Evolutionary conservation across 2,329 filamentous ascomycete species (phyloP).

Genomic region (Stagonosporopsis rhizophila): DNA sequence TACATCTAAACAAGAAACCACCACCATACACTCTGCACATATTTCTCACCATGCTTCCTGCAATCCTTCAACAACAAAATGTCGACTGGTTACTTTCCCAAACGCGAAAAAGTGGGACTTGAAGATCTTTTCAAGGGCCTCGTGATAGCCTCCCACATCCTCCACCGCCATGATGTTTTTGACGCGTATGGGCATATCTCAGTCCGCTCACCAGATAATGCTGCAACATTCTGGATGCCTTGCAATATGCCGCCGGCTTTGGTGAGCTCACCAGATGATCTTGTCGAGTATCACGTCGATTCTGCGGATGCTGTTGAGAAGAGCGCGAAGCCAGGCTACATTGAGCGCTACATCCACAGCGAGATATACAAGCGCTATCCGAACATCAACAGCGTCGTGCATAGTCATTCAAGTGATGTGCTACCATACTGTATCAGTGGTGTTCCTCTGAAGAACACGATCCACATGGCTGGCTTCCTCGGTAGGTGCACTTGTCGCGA

Average conservation of each 20-base stretch:
- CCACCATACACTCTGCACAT: slow-evolving; percentile 1
- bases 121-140: slow-evolving; percentile 50
- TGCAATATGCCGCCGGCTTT: slow-evolving; percentile 54
- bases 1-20: slow-evolving; percentile 17
- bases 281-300: slow-evolving; percentile 55
- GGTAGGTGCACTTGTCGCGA: slow-evolving; percentile 31
- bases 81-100: slow-evolving; percentile 49
- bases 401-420: slow-evolving; percentile 53
- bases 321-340: slow-evolving; percentile 43
- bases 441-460: slow-evolving; percentile 48
- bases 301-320: slow-evolving; percentile 50
- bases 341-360: slow-evolving; percentile 56
- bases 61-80: slow-evolving; percentile 24
- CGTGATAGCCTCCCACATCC: slow-evolving; percentile 60
- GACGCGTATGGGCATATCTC: slow-evolving; percentile 65
- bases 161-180: slow-evolving; percentile 59
- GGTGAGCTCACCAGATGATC: slow-evolving; percentile 50
- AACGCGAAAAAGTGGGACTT: slow-evolving; percentile 48
- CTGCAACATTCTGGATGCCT: slow-evolving; percentile 56
- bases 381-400: slow-evolving; percentile 53
- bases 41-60: slow-evolving; percentile 5
- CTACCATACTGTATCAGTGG: slow-evolving; percentile 53
- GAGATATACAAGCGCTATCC: slow-evolving; percentile 56
- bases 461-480: slow-evolving; percentile 55
- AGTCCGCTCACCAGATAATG: slow-evolving; percentile 58